phyloP scores from a whole-genome alignment of 164 flowering plant genomes.

The Vitis rupestris region DNA sequence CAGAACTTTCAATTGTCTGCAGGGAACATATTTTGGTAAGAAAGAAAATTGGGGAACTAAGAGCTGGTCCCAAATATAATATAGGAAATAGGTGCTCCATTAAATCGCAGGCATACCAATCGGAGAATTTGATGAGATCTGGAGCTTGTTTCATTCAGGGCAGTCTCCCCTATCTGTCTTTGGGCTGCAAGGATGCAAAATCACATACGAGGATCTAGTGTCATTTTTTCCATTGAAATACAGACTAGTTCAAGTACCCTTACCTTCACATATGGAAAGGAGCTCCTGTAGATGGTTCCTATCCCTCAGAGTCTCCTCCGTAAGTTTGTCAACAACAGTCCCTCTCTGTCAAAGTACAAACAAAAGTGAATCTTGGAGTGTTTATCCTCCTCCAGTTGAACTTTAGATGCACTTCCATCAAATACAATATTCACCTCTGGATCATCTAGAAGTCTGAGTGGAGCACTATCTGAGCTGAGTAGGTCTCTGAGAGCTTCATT shows the following conservation, averaged over 20 bases:
- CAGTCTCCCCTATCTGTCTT: conserved; percentile 87
- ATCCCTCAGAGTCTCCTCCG: conserved; percentile 71
- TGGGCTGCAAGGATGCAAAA: conserved; percentile 60
- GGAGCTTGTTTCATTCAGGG: conserved; percentile 89
- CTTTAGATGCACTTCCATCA: background rate
- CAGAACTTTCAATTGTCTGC: conserved; percentile 88
- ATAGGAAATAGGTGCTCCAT: background rate
- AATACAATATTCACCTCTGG: conserved; percentile 67
- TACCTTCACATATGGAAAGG: conserved; percentile 83
- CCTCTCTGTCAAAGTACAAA: conserved; percentile 59
- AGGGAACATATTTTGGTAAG: conserved; percentile 9
- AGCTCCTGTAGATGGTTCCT: conserved; percentile 68
- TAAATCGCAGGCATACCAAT: conserved; percentile 45
- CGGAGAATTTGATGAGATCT: conserved; percentile 97
- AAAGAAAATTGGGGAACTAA: background rate
- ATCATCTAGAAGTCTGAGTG: conserved; percentile 89
- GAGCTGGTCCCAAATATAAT: background rate
- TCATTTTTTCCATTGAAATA: background rate
- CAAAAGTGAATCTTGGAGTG: background rate
- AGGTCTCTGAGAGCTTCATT: conserved; percentile 94
- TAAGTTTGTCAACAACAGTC: conserved; percentile 83
- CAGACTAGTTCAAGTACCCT: background rate
- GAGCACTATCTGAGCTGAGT: conserved; percentile 59
- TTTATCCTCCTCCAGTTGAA: background rate
- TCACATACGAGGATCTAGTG: background rate